Evolutionary conservation across 2,329 filamentous ascomycete genomes (phyloP).

Genomic region (Fusarium xyrophilum): DNA sequence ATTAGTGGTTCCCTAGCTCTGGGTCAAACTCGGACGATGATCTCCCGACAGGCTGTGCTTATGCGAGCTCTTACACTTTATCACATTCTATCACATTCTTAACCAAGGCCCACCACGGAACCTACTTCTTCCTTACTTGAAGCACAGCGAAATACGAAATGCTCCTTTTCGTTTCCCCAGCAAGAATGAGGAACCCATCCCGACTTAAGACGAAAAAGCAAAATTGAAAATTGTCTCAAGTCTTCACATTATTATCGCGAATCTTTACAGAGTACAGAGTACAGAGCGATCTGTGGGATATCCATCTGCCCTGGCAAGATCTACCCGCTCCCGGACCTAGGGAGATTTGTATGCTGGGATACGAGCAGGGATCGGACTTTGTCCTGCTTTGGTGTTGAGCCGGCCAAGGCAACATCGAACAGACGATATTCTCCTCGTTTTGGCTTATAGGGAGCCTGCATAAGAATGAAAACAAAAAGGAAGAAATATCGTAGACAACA

Average conservation of each 20-base stretch:
- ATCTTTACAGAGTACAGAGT: conserved; percentile 1
- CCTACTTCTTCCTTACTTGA: conserved; percentile 10
- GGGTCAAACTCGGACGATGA: neutral
- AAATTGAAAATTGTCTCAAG: conserved; percentile 17
- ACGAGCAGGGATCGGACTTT: conserved; percentile 11
- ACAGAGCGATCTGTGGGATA: neutral
- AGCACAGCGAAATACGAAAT: neutral
- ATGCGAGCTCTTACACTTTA: conserved; percentile 20
- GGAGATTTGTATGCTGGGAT: conserved; percentile 8
- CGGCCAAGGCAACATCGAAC: conserved; percentile 1
- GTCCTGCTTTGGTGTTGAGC: conserved; percentile 3
- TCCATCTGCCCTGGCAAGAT: conserved; percentile 24
- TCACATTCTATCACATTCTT: conserved; percentile 1
- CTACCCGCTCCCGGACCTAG: conserved; percentile 30
- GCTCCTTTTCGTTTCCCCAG: conserved; percentile 8
- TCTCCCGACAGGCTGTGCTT: neutral
- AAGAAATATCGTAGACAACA: neutral
- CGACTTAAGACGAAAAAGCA: neutral
- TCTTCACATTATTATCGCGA: conserved; percentile 8
- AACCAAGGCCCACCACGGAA: conserved; percentile 3
- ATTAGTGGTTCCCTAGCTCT: neutral
- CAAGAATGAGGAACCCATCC: conserved; percentile 2
- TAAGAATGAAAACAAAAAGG: conserved; percentile 1
- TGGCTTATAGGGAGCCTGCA: neutral
- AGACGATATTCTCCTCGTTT: neutral